Conservation (phyloP, 2,329 filamentous ascomycete species). For the Aspergillus fumigatus region DNA sequence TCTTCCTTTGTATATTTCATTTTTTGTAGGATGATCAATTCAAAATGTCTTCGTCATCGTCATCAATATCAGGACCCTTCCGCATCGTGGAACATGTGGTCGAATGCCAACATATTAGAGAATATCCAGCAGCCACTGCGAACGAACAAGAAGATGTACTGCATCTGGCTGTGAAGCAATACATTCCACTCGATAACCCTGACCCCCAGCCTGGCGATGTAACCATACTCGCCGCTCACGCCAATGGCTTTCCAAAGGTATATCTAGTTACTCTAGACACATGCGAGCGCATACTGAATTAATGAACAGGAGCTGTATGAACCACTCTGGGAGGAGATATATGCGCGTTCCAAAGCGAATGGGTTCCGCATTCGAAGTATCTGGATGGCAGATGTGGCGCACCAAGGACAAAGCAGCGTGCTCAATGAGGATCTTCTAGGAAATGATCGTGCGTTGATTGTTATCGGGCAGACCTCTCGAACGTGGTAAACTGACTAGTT, state of each 20-base stretch:
- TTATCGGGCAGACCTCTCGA: background rate
- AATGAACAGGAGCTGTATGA: slow-evolving; percentile 75
- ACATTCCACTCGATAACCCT: slow-evolving; percentile 69
- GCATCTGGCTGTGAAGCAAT: slow-evolving; percentile 77
- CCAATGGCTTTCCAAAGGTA: slow-evolving; percentile 90
- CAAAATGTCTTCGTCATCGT: slow-evolving; percentile 27
- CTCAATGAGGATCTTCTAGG: slow-evolving; percentile 73
- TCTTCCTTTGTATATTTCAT: background rate
- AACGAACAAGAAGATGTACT: slow-evolving; percentile 70
- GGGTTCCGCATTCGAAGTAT: slow-evolving; percentile 72
- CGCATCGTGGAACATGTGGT: slow-evolving; percentile 69
- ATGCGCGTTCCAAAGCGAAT: slow-evolving; percentile 51
- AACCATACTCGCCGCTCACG: slow-evolving; percentile 81
- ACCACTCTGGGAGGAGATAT: slow-evolving; percentile 81
- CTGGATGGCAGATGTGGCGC: slow-evolving; percentile 85
- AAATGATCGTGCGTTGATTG: slow-evolving; percentile 66
- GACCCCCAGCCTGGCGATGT: slow-evolving; percentile 68
- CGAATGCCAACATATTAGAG: slow-evolving; percentile 71
- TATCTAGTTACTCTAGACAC: background rate
- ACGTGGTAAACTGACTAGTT: slow-evolving; percentile 13
- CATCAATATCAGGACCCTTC: slow-evolving; percentile 46
- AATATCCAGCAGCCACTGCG: slow-evolving; percentile 70
- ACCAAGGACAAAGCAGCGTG: slow-evolving; percentile 74
- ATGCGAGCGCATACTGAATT: background rate
- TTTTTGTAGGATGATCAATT: background rate